phyloP scores from a whole-genome alignment of 257 asterid genomes.

The Paraleonurus japonicus region DNA sequence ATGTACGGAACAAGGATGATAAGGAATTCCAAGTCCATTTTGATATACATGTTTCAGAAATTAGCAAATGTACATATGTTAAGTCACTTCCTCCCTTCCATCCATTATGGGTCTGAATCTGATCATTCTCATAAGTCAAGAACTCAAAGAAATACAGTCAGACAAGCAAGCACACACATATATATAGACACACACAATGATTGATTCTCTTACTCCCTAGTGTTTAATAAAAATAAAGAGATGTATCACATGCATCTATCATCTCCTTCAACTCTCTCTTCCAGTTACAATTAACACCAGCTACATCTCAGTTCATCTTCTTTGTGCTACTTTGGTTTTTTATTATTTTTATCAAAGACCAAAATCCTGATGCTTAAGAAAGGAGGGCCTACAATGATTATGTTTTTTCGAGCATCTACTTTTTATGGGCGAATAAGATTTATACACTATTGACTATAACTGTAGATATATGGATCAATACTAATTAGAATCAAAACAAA shows the following conservation, averaged over 20 bases:
- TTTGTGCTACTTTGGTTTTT: background rate
- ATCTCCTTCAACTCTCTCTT: background rate
- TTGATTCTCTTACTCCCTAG: background rate
- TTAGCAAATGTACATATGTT: background rate
- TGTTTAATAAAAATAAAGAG: background rate
- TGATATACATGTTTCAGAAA: background rate
- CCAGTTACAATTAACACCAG: background rate
- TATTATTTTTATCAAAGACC: background rate
- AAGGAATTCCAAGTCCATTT: background rate
- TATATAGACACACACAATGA: background rate
- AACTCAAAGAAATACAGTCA: background rate
- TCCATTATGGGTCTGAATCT: background rate
- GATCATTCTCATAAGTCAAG: background rate
- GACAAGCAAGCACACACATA: background rate
- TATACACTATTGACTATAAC: background rate
- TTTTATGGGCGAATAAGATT: background rate
- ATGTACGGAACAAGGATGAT: background rate
- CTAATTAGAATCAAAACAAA: background rate
- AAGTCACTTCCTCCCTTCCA: background rate
- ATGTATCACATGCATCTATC: background rate
- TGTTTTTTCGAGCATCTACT: background rate
- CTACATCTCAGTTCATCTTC: background rate
- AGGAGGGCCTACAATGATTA: background rate
- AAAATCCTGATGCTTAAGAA: too few species aligned
- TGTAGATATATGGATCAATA: background rate